Base-by-base conservation (phyloP, 768 basidiomycete genomes). In the Podaxis sp. region DNA sequence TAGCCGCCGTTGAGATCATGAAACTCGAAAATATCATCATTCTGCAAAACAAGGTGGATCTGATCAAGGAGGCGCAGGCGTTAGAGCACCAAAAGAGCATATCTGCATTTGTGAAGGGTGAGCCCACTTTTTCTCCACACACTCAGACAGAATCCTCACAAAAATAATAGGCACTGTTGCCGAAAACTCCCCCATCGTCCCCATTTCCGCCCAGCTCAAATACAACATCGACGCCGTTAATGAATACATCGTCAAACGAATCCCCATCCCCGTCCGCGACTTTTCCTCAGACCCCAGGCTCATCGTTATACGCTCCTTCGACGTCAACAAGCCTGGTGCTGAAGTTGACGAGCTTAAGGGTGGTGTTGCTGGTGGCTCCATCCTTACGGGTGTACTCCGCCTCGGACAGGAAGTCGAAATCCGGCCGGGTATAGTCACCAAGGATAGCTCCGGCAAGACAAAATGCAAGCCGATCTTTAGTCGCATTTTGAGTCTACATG, bases 211-310 rank as follows among this genome's bases (percentile, higher is more conserved):
- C 3, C 97, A 99, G 76, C 81, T 99, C 63, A 95, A 93, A 76
- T 99, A 98, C 83, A 99, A 99, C 80, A 98, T 99, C 72, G 96
- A 98, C 73, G 97, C 96, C 17, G 95, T 99, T 54, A 97, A 96
- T 78, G 96, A 98, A 71, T 98, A 97, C 80, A 96, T 99, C 74
- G 95, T 95, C 67, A 96, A 94, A 74, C 87, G 91, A 56, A 98
- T 99, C 69, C 95, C 97, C 17, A 91, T 99, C 54, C 97, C 96
- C 51, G 78, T 88, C 38, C 93, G 96, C 63, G 92, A 99, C 81
- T 99, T 99, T 76, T 83, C 87, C 37, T 89, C 94, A 30, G 88
- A 92, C 65, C 95, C 97, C 0, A 88, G 90, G 37, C 88, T 99
- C 67, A 99, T 99, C 73, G 96, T 99, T 74, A 99, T 99, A 76